Evolutionary conservation across 371 early-diverging fungal genomes (phyloP).

Genomic region (Dinochytrium kinnereticum): DNA sequence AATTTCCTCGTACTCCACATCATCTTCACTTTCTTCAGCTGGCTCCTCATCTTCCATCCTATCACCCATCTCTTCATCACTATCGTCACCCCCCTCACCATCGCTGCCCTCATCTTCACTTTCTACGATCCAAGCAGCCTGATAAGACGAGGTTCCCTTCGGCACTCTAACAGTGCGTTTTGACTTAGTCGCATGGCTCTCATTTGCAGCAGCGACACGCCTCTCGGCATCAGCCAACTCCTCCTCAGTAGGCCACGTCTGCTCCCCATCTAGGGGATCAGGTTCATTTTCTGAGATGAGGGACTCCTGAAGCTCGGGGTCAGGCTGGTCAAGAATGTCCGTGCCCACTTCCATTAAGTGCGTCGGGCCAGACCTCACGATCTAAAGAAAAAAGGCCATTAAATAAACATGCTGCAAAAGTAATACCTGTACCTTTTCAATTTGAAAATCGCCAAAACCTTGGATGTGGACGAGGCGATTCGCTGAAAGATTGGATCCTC

Average conservation of each 20-base stretch:
- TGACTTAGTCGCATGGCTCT: constrained; percentile 24
- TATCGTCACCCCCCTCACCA: constrained; percentile 39
- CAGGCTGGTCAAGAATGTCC: constrained; percentile 34
- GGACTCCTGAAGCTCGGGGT: constrained; percentile 62
- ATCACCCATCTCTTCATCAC: constrained; percentile 28
- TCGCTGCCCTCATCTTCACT: constrained; percentile 63
- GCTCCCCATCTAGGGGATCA: constrained; percentile 89
- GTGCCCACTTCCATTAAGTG: constrained; percentile 42
- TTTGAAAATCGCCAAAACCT: constrained; percentile 89
- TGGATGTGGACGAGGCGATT: constrained; percentile 91
- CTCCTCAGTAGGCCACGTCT: constrained; percentile 98
- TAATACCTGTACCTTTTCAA: constrained; percentile 63
- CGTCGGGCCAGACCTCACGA: not conserved
- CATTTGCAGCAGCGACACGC: constrained; percentile 31
- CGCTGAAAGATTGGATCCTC: constrained; percentile 78
- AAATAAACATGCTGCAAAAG: not conserved
- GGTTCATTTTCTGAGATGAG: constrained; percentile 84
- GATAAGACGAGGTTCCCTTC: constrained; percentile 94
- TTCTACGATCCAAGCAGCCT: constrained; percentile 97
- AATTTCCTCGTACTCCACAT: constrained; percentile 82
- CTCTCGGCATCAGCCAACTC: constrained; percentile 84
- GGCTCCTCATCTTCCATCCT: constrained; percentile 2
- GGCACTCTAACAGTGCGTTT: constrained; percentile 75
- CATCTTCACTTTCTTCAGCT: constrained; percentile 31
- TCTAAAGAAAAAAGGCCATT: constrained; percentile 18